These are phyloP conservation scores for Sclerotinia borealis DNA, from an alignment of 2,329 filamentous ascomycete genomes.

Conservation along the genomic window DNA sequence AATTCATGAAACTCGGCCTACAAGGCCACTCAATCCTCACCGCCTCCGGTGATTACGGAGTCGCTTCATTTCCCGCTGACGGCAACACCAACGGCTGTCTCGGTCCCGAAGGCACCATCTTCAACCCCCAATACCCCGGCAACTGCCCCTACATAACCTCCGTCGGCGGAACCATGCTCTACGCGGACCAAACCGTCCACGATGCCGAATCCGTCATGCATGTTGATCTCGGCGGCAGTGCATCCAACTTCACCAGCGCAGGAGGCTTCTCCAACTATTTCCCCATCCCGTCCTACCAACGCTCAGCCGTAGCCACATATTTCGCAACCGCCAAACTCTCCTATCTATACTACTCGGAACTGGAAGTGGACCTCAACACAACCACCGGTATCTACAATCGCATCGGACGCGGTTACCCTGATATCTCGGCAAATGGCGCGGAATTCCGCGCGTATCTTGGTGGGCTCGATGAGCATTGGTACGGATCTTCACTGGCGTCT, in stretches of 20 bases:
- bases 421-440: conserved; percentile 48
- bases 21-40: conserved; percentile 62
- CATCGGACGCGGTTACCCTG: conserved; percentile 47
- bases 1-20: conserved; percentile 60
- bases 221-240: conserved; percentile 22
- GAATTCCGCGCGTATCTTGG: conserved; percentile 15
- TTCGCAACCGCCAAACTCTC: conserved; percentile 27
- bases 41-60: conserved; percentile 52
- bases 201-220: conserved; percentile 24
- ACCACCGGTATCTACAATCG: conserved; percentile 43
- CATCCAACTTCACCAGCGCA: conserved; percentile 38
- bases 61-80: conserved; percentile 51
- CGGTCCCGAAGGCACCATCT: conserved; percentile 20
- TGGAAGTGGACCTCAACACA: conserved; percentile 35
- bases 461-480: conserved; percentile 14
- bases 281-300: conserved; percentile 42
- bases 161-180: conserved; percentile 54
- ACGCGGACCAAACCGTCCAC: conserved; percentile 39
- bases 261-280: conserved; percentile 51
- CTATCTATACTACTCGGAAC: conserved; percentile 24
- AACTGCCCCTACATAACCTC: conserved; percentile 63
- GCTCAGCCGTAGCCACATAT: conserved; percentile 40
- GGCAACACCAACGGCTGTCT: conserved; percentile 50
- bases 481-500: conserved; percentile 19
- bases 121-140: conserved; percentile 50